Conservation (phyloP, 2,329 filamentous ascomycete genomes). For the Penicillium sp. region DNA sequence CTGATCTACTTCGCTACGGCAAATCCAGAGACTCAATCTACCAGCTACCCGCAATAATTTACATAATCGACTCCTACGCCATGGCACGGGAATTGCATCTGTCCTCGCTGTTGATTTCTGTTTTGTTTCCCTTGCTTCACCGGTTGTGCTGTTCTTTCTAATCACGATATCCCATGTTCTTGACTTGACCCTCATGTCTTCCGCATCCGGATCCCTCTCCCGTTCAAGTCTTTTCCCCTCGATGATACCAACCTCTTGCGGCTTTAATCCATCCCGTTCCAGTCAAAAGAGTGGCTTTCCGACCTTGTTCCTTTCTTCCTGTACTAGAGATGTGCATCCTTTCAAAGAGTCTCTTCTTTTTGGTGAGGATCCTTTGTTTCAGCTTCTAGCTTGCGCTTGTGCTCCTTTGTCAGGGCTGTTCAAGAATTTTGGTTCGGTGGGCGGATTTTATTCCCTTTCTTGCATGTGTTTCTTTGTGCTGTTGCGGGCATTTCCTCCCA, state of each 20-base stretch:
- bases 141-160: constrained; percentile 25
- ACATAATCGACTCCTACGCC: constrained; percentile 19
- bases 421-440: constrained; percentile 14
- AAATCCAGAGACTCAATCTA: constrained; percentile 35
- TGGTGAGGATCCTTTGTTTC: constrained; percentile 17
- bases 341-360: constrained; percentile 16
- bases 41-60: constrained; percentile 39
- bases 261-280: constrained; percentile 23
- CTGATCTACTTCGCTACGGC: constrained; percentile 30
- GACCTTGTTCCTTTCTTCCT: constrained; percentile 22
- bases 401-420: constrained; percentile 7
- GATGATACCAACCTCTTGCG: constrained; percentile 37
- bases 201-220: constrained; percentile 22
- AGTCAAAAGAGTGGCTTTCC: constrained; percentile 33
- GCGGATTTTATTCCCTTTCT: constrained; percentile 7
- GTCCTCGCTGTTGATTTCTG: neutral
- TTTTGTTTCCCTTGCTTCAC: constrained; percentile 6
- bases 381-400: neutral
- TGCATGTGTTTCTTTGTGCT: neutral
- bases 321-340: constrained; percentile 22
- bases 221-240: constrained; percentile 27
- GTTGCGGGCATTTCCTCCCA: neutral
- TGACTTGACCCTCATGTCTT: constrained; percentile 30
- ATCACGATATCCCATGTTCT: constrained; percentile 35
- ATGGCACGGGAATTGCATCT: constrained; percentile 22